Conservation (phyloP, 345 rosid species). For the Murraya paniculata region DNA sequence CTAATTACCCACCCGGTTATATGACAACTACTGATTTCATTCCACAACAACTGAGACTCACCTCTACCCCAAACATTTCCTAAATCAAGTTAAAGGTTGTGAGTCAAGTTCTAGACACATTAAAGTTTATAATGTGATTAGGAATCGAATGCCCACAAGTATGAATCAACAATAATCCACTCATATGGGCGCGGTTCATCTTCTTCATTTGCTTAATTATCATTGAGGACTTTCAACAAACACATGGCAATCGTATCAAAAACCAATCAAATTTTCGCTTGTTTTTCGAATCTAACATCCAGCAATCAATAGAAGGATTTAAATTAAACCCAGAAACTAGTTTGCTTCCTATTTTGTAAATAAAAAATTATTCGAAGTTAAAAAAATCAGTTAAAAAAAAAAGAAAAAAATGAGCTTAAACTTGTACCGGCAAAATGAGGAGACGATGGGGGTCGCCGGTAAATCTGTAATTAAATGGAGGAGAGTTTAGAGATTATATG, state of each 20-base stretch:
- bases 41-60: no score
- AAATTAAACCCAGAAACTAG: slow-evolving; percentile 4
- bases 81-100: not conserved
- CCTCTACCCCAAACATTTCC: not conserved
- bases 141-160: not conserved
- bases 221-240: slow-evolving; percentile 10
- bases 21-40: no score
- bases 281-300: no score
- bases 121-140: not conserved
- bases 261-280: not conserved
- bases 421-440: not conserved
- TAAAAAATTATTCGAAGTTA: not conserved
- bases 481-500: not conserved
- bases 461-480: not conserved
- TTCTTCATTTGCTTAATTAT: not conserved
- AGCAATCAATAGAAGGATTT: not conserved
- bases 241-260: not conserved
- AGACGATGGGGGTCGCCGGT: not conserved
- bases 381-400: no score
- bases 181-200: not conserved
- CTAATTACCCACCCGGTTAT: not conserved
- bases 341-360: not conserved
- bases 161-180: not conserved
- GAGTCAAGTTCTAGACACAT: not conserved
- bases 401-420: not conserved